These are phyloP conservation scores for Ensete ventricosum DNA, from an alignment of 176 grass and related monocot species.

Conservation along the genomic window DNA sequence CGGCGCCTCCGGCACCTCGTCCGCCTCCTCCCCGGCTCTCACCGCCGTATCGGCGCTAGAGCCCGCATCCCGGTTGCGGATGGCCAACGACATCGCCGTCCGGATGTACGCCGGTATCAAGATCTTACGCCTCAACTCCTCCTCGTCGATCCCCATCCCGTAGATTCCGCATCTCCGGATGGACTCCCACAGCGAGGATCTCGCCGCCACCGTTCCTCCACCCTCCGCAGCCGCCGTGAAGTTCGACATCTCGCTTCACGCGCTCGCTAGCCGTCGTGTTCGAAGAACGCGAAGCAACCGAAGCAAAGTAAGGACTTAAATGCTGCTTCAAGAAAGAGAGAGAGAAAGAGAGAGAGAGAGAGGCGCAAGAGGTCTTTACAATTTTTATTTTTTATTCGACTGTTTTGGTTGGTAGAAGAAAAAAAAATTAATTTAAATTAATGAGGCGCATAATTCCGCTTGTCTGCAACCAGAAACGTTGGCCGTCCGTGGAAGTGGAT, in stretches of 20 bases:
- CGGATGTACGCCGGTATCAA: slow-evolving; percentile 72
- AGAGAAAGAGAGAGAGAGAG: no score
- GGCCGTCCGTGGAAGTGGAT: neutral
- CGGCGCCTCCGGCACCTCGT: slow-evolving; percentile 26
- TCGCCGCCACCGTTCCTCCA: slow-evolving; percentile 29
- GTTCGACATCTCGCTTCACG: slow-evolving; percentile 29
- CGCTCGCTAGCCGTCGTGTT: no score
- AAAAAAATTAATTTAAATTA: no score
- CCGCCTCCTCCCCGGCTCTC: neutral
- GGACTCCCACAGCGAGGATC: slow-evolving; percentile 87
- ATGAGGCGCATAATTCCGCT: no score
- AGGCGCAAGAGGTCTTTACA: no score
- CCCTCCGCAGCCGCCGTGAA: slow-evolving; percentile 12
- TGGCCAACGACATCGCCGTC: slow-evolving; percentile 40
- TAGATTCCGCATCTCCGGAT: slow-evolving; percentile 57
- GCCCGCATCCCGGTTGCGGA: slow-evolving; percentile 32
- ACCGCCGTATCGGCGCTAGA: slow-evolving; percentile 22
- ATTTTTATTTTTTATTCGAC: no score
- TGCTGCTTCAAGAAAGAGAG: no score
- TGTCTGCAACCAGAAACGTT: no score
- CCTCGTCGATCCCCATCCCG: slow-evolving; percentile 58
- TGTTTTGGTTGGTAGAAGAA: no score
- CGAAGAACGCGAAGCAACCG: no score
- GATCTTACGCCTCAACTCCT: slow-evolving; percentile 53
- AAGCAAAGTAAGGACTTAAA: no score